Base-by-base conservation (phyloP, 441 rosid species). In the Breynia disticha region DNA sequence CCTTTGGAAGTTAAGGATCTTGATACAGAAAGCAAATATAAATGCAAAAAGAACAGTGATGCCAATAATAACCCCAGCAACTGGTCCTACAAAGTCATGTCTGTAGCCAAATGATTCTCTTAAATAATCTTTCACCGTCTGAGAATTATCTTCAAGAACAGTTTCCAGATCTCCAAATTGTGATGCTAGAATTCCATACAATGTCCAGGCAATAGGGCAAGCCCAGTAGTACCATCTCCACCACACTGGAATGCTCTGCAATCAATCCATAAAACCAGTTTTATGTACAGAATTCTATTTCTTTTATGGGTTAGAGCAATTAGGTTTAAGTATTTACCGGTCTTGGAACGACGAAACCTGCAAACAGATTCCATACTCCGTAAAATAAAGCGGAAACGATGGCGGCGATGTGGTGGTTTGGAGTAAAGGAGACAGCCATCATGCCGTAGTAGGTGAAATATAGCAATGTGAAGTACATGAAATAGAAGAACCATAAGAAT, bases 381-480 rank as follows among this genome's bases (percentile, higher is more conserved):
- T 73, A 87, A 57, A 81, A 77, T 20, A 74, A 79, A 16, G 75
- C 54, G 15, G 85, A 75, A 49, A 74, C 47, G 5, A 87, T 75
- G 62, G 70, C 56, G 1, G 96, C 80, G 16, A 87, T 71, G 62
- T 75, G 79, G 70, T 72, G 70, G 66, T 87, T 81, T 12, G 96
- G 96, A 0, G 90, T 76, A 48, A 80, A 48, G 5, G 87, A 85
- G 11, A 85, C 81, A 3, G 80, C 20, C 95, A 85, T 79, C 87
- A 85, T 79, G 9, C 83, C 88, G 11, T 75, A 85, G 72, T 57
- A 82, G 59, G 94, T 84, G 87, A 82, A 87, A 69, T 84, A 80
- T 46, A 87, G 53, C 16, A 87, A 42, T 9, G 88, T 79, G 71
- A 79, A 76, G 70, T 60, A 79, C 78, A 77, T 73, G 67, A 70